Base-by-base conservation (phyloP, 2,329 filamentous ascomycete genomes). In the Ophiostoma ulmi region DNA sequence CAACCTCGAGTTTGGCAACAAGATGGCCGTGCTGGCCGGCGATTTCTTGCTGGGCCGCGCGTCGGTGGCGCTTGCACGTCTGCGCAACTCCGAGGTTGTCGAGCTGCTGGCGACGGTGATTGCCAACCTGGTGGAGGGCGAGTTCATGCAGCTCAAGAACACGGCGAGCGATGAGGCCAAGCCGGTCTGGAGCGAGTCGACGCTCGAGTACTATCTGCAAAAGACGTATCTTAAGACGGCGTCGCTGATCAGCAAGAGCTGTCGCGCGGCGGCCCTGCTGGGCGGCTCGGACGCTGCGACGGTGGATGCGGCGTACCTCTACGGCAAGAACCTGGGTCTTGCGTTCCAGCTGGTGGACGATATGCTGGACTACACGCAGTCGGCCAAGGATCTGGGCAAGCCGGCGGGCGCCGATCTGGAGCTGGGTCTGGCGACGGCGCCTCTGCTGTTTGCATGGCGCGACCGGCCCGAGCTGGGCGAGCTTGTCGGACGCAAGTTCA, bases 61-160 rank as follows among this genome's bases (percentile, higher is more conserved):
- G 1, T 99, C 95, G 0, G 94, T 98, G 7, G 94, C 94, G 6
- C 86, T 99, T 61, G 95, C 95, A 17, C 89, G 95, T 61, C 83
- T 99, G 72, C 88, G 94, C 41, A 93, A 99, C 77, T 91, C 94
- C 63, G 95, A 99, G 80, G 95, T 99, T 2, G 93, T 93, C 10
- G 95, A 99, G 82, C 86, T 99, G 8, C 83, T 99, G 39, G 93
- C 95, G 4, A 98, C 94, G 0, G 95, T 98, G 61, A 98, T 99
- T 75, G 94, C 95, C 64, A 99, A 99, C 79, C 84, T 99, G 36
- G 94, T 99, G 26, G 95, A 99, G 82, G 95, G 95, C 77, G 95
- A 99, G 81, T 98, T 99, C 83, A 99, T 99, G 95, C 95, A 99
- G 83, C 84, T 99, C 76, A 96, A 97, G 83, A 99, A 99, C 80